These are phyloP conservation scores for Agaricus sinodeliciosus DNA, from an alignment of 768 basidiomycete species.

Conservation along the genomic window DNA sequence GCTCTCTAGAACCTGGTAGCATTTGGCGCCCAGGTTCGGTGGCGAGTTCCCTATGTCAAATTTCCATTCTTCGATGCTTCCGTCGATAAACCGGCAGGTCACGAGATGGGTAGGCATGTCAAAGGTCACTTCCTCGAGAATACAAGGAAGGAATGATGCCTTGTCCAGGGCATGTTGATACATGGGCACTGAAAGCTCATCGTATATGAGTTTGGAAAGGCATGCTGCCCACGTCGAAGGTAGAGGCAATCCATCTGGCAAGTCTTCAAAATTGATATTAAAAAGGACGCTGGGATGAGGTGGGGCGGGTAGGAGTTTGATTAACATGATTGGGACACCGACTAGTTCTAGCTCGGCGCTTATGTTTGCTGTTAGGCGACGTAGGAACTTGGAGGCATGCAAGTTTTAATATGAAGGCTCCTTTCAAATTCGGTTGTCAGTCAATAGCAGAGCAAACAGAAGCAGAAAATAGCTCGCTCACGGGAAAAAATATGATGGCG, in stretches of 20 bases:
- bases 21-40: constrained; percentile 16
- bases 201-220: constrained; percentile 40
- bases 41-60: constrained; percentile 18
- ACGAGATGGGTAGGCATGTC: constrained; percentile 44
- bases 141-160: constrained; percentile 46
- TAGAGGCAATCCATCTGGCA: constrained; percentile 36
- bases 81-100: constrained; percentile 53
- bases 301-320: constrained; percentile 41
- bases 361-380: neutral
- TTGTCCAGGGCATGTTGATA: constrained; percentile 55
- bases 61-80: constrained; percentile 39
- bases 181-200: constrained; percentile 46
- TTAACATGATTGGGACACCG: constrained; percentile 37
- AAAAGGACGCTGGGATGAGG: constrained; percentile 53
- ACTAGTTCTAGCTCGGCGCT: neutral
- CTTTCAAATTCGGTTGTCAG: neutral
- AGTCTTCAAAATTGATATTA: constrained; percentile 46
- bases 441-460: neutral
- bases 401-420: constrained; percentile 3
- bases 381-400: constrained; percentile 3
- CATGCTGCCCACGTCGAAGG: constrained; percentile 52
- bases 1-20: constrained; percentile 35
- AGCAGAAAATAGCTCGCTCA: neutral
- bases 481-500: neutral
- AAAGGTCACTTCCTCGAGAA: constrained; percentile 56